These are phyloP conservation scores for Podospora bellae-mahoneyi DNA, from an alignment of 495 filamentous ascomycete genomes.

Conservation along the genomic window DNA sequence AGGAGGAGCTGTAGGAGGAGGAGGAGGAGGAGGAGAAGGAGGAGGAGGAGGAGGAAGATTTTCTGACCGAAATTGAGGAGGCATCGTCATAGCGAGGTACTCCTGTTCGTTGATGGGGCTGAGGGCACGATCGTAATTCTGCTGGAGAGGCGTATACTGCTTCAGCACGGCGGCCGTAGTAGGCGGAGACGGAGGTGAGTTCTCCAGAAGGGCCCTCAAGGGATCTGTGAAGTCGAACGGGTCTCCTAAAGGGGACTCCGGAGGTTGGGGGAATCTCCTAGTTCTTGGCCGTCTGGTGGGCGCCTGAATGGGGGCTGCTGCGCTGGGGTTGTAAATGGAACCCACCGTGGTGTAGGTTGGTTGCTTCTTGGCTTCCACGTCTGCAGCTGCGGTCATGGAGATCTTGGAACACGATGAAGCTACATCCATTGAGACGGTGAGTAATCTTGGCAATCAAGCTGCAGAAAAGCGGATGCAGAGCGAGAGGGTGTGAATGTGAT, in stretches of 20 bases:
- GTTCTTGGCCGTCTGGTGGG: conserved; percentile 44
- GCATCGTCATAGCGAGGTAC: conserved; percentile 21
- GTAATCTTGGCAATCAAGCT: not conserved
- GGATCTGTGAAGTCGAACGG: conserved; percentile 19
- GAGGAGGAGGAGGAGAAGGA: not conserved
- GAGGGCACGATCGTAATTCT: conserved; percentile 46
- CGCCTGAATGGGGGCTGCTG: conserved; percentile 38
- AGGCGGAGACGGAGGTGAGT: conserved; percentile 18
- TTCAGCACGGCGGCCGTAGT: conserved; percentile 21
- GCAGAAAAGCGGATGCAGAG: not conserved
- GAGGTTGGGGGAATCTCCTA: conserved; percentile 23
- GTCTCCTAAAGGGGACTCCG: conserved; percentile 24
- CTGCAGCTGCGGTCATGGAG: conserved; percentile 11
- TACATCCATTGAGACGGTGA: conserved; percentile 6
- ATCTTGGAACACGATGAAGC: conserved; percentile 5
- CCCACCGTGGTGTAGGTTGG: conserved; percentile 47
- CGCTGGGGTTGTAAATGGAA: conserved; percentile 43
- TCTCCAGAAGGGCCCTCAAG: conserved; percentile 27
- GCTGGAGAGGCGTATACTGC: conserved; percentile 46
- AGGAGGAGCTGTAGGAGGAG: conserved; percentile 14
- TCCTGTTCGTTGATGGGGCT: conserved; percentile 29
- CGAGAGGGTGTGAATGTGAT: not conserved
- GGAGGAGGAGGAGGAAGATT: conserved; percentile 21
- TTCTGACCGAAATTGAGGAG: conserved; percentile 22
- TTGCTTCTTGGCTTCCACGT: conserved; percentile 10